These are phyloP conservation scores for Catunica adiposa DNA, from an alignment of 2,329 filamentous ascomycete genomes.

Conservation along the genomic window DNA sequence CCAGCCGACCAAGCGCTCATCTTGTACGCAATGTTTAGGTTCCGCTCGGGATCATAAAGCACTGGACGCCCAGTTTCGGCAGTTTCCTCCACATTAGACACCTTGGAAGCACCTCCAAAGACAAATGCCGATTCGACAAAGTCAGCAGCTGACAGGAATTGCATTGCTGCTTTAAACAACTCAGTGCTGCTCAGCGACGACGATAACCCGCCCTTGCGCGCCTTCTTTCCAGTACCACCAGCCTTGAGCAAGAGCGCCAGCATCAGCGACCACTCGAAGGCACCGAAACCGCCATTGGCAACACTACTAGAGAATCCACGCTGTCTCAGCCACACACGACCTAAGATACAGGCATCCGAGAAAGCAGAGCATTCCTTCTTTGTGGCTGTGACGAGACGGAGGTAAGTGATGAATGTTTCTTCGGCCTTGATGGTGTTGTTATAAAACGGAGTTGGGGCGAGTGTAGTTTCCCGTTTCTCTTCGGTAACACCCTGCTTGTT, in stretches of 20 bases:
- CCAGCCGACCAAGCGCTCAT: slow-evolving; percentile 75
- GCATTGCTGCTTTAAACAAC: slow-evolving; percentile 85
- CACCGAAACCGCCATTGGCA: slow-evolving; percentile 71
- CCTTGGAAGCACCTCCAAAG: slow-evolving; percentile 25
- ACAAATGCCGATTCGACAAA: slow-evolving; percentile 49
- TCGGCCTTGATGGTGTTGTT: slow-evolving; percentile 75
- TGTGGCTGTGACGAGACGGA: slow-evolving; percentile 57
- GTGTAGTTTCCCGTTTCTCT: slow-evolving; percentile 25
- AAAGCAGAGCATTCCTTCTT: slow-evolving; percentile 56
- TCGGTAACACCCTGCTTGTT: slow-evolving; percentile 39
- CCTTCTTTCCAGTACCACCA: slow-evolving; percentile 39
- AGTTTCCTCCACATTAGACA: slow-evolving; percentile 21
- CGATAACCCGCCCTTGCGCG: slow-evolving; percentile 43
- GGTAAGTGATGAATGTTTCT: slow-evolving; percentile 52
- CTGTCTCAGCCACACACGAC: slow-evolving; percentile 77
- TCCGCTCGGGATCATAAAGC: slow-evolving; percentile 58
- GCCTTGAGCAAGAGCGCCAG: slow-evolving; percentile 65
- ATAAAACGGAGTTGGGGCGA: slow-evolving; percentile 59
- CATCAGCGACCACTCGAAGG: slow-evolving; percentile 78
- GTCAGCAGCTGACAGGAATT: slow-evolving; percentile 64
- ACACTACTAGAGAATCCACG: slow-evolving; percentile 58
- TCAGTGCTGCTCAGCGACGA: slow-evolving; percentile 77
- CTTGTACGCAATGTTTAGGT: slow-evolving; percentile 75
- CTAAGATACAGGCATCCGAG: slow-evolving; percentile 69
- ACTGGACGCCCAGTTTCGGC: slow-evolving; percentile 39